Evolutionary conservation across 805 yeast species (phyloP).

Genomic region (Saccharomycopsis olivae): DNA sequence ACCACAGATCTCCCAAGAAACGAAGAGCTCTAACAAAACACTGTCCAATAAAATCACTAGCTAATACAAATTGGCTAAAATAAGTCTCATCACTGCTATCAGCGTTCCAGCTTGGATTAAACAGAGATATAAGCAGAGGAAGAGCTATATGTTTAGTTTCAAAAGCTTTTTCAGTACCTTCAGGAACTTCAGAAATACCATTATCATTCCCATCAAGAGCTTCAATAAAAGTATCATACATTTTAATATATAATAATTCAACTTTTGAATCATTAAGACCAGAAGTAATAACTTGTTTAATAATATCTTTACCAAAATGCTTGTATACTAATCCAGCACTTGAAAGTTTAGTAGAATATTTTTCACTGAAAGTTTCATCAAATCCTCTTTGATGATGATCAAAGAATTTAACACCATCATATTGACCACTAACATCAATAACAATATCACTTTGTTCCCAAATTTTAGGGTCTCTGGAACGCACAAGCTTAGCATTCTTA

Average conservation of each 20-base stretch:
- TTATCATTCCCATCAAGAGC: constrained; percentile 94
- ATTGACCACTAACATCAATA: constrained; percentile 89
- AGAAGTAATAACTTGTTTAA: constrained; percentile 38
- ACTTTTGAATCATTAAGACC: constrained; percentile 32
- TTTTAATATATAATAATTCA: constrained; percentile 56
- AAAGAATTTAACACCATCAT: constrained; percentile 75
- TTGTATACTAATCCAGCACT: constrained; percentile 92
- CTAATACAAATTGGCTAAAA: constrained; percentile 57
- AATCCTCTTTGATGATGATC: constrained; percentile 98
- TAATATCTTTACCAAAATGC: constrained; percentile 67
- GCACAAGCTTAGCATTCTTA: constrained; percentile 53
- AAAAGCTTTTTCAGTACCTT: constrained; percentile 46
- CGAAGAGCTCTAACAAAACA: constrained; percentile 60
- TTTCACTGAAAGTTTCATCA: constrained; percentile 53
- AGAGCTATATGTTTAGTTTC: constrained; percentile 63
- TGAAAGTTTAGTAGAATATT: constrained; percentile 67
- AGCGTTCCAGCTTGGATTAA: constrained; percentile 82
- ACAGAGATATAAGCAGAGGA: constrained; percentile 64
- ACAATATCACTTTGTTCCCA: constrained; percentile 88
- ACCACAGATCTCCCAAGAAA: constrained; percentile 76
- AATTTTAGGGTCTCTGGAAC: constrained; percentile 74
- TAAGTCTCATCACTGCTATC: constrained; percentile 50
- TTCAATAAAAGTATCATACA: constrained; percentile 84
- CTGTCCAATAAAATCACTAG: constrained; percentile 74
- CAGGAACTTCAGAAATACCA: constrained; percentile 67